A percentile compares a stretch with the other conserved stretches of the same genome.
Conservation (phyloP, 179 eudicot genomes). For the Silene coronaria region DNA sequence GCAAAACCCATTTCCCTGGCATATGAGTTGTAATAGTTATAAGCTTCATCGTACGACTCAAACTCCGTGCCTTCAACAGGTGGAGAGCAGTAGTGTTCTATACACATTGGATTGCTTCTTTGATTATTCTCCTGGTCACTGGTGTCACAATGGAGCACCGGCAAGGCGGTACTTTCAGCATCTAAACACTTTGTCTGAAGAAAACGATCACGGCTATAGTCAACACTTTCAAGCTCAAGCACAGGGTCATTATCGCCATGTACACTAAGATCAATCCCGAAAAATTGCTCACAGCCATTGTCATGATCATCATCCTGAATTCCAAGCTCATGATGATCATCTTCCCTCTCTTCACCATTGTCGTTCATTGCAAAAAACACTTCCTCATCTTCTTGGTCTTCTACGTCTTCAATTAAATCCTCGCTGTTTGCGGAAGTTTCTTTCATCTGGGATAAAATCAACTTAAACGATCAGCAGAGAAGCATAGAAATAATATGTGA, state of each 20-base stretch:
- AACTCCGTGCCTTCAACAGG: slow-evolving; percentile 59
- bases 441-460: slow-evolving; percentile 18
- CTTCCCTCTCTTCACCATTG: slow-evolving; percentile 28
- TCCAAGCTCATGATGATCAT: slow-evolving; percentile 25
- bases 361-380: slow-evolving; percentile 30
- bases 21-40: slow-evolving; percentile 52
- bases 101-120: slow-evolving; percentile 16
- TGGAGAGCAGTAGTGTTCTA: slow-evolving; percentile 35
- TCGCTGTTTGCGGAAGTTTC: slow-evolving; percentile 24
- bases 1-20: slow-evolving; percentile 55
- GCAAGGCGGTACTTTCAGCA: slow-evolving; percentile 23
- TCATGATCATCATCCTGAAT: slow-evolving; percentile 31
- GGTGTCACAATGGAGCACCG: slow-evolving; percentile 28
- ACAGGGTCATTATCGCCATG: slow-evolving; percentile 32
- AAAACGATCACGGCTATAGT: slow-evolving; percentile 27
- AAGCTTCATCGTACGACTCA: slow-evolving; percentile 58
- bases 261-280: slow-evolving; percentile 28
- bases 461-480: neutral
- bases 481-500: neutral
- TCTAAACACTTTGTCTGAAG: slow-evolving; percentile 28
- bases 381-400: slow-evolving; percentile 27
- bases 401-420: slow-evolving; percentile 32
- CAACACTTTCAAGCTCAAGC: slow-evolving; percentile 33
- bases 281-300: slow-evolving; percentile 32
- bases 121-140: slow-evolving; percentile 21